Conservation (phyloP, 805 yeast genomes). For the Kodamaea lidongshanica region DNA sequence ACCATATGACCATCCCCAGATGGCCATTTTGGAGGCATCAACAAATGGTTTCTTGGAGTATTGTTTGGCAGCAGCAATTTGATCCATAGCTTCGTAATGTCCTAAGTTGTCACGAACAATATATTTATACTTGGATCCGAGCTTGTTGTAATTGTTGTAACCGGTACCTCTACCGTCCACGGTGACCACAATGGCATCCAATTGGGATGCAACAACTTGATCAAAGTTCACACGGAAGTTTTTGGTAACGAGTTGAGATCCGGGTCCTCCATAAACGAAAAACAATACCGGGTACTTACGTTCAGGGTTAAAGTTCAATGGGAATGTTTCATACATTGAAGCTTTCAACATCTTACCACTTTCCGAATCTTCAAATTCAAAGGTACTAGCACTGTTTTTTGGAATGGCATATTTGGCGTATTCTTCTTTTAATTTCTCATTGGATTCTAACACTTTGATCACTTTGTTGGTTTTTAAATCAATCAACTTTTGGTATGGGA, state of each 20-base stretch:
- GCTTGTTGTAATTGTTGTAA: constrained; percentile 57
- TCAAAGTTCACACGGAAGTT: constrained; percentile 59
- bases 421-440: constrained; percentile 34
- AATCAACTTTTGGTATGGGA: constrained; percentile 73
- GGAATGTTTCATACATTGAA: constrained; percentile 72
- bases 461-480: constrained; percentile 22
- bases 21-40: constrained; percentile 50
- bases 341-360: constrained; percentile 42
- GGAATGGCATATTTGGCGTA: constrained; percentile 54
- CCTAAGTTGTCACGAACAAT: constrained; percentile 81
- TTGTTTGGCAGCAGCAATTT: constrained; percentile 71
- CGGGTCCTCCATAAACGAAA: constrained; percentile 94
- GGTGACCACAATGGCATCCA: constrained; percentile 81
- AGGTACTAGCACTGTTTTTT: constrained; percentile 41
- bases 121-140: constrained; percentile 55
- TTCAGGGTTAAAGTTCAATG: constrained; percentile 58
- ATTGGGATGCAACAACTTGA: constrained; percentile 67
- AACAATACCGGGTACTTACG: constrained; percentile 80
- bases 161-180: constrained; percentile 99
- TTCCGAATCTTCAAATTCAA: constrained; percentile 45
- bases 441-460: constrained; percentile 42
- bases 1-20: constrained; percentile 91
- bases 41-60: constrained; percentile 64
- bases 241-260: constrained; percentile 74
- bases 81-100: constrained; percentile 76